Conservation (phyloP, 169 alveolate species). For the Neospora caninum region DNA sequence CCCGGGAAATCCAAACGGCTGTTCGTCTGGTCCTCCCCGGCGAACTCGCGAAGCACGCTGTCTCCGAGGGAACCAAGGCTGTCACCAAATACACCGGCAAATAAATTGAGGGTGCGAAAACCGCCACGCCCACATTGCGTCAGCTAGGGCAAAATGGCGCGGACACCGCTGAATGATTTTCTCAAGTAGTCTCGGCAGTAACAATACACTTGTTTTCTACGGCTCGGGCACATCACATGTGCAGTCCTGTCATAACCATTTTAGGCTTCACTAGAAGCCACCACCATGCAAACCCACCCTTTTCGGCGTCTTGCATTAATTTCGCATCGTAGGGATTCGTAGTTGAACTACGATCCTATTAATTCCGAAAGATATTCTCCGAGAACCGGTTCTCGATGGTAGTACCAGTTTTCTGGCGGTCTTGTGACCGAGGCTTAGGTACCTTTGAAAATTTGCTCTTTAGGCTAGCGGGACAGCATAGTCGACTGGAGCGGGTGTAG, state of each 20-base stretch:
- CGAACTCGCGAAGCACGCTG: slow-evolving; percentile 99
- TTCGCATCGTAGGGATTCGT: too few species aligned
- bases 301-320: too few species aligned
- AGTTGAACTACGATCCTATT: too few species aligned
- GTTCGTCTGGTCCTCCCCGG: slow-evolving; percentile 99
- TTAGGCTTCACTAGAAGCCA: slow-evolving; percentile 12
- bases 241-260: not conserved
- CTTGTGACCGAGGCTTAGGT: too few species aligned
- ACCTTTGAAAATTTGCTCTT: too few species aligned
- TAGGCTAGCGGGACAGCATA: too few species aligned
- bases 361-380: too few species aligned
- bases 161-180: not conserved
- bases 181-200: not conserved
- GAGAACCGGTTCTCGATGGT: too few species aligned
- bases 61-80: slow-evolving; percentile 99
- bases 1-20: slow-evolving; percentile 99
- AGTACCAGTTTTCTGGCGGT: too few species aligned
- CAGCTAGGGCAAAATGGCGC: not conserved
- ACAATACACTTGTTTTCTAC: not conserved
- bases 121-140: not conserved
- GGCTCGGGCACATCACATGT: not conserved
- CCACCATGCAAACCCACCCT: too few species aligned
- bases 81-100: slow-evolving; percentile 95
- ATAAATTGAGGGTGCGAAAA: not conserved
- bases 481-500: too few species aligned